Percentiles rank a stretch among this genome's conserved stretches.
phyloP scores from a whole-genome alignment of 495 filamentous ascomycete genomes.

The Choiromyces venosus region DNA sequence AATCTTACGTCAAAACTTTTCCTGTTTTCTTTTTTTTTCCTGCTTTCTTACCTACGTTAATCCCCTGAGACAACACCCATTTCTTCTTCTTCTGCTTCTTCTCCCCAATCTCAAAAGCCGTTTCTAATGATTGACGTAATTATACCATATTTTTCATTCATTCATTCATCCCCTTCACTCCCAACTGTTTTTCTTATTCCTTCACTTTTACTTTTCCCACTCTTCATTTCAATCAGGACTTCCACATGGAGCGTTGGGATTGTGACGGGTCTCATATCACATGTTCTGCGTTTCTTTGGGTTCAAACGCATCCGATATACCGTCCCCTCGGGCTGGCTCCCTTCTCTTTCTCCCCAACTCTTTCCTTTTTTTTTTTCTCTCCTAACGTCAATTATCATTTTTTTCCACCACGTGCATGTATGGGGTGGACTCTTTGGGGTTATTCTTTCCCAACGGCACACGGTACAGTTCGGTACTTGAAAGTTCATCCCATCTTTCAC shows the following conservation, averaged over 20 bases:
- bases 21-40: not conserved
- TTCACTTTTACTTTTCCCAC: not conserved
- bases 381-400: not conserved
- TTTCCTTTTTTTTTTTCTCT: not conserved
- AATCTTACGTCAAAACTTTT: not conserved
- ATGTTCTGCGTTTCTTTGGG: not conserved
- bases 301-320: not conserved
- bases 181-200: not conserved
- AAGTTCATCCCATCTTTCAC: not conserved
- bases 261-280: slow-evolving; percentile 5
- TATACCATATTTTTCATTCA: not conserved
- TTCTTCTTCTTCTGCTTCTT: no score
- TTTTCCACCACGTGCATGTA: not conserved
- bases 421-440: not conserved
- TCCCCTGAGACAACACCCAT: not conserved
- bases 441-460: not conserved
- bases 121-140: not conserved
- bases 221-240: not conserved
- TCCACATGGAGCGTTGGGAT: not conserved
- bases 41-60: not conserved
- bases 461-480: not conserved
- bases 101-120: not conserved
- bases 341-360: not conserved
- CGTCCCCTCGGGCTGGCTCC: not conserved
- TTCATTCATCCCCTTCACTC: not conserved